Base-by-base conservation (phyloP, 305 asterid genomes). In the Fraxinus velutina region DNA sequence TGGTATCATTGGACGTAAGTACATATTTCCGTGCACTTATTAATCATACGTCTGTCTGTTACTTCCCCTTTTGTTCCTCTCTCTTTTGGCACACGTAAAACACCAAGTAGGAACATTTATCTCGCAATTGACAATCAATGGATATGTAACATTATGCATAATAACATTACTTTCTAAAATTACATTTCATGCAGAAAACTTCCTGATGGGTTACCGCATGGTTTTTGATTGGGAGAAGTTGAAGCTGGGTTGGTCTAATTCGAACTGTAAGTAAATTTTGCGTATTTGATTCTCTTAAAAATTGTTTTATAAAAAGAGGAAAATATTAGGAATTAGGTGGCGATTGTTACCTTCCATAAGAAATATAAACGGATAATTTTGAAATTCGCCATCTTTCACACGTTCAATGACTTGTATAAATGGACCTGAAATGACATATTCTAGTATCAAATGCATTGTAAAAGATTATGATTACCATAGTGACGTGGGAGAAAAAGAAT, bases 1-100 rank as follows among this genome's bases (percentile, higher is more conserved):
- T 30, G 93, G 96, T 62, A 75, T 92, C 74, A 90, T 93, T 19
- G 98, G 98, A 86, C 98, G 98, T 93, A 88, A 90, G 98, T 87
- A 47, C 81, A 72, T 76, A 37, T 78, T 74, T 81, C 42, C 62
- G 77, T 47, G 73, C 34, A 24, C n/a, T 9, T 64, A 22, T 8
- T 64, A 50, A 17, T 70, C 73, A 29, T 57, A 29, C 4, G 7
- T 75, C 71, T 66, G 21, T 72, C 55, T 30, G 6, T 36, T 60
- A 75, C 82, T 73, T n/a, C 70, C 9, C 70, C 19, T 37, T 64
- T 21, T 44, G 15, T 29, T 66, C 13, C 29, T n/a, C 52, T 24
- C 78, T 24, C 78, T 74, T 73, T 47, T 1, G 55, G 27, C 55
- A 36, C 52, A 32, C 3, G 22, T 57, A 22, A 27, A 50, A 15